These are phyloP conservation scores for Fonsecaea monophora DNA, from an alignment of 2,329 filamentous ascomycete genomes.

Conservation along the genomic window DNA sequence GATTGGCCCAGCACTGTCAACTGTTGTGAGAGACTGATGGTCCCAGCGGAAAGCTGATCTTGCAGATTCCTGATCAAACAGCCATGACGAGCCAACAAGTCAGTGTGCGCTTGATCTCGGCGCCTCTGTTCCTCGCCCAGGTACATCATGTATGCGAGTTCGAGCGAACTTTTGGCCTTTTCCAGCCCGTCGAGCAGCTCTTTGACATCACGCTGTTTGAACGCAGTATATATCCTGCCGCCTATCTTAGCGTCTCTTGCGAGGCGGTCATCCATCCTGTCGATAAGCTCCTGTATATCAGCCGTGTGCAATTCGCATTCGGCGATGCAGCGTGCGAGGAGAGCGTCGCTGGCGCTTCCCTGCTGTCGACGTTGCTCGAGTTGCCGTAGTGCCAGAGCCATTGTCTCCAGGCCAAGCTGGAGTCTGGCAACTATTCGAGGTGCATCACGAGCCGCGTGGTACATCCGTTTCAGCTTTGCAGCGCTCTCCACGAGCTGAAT, in stretches of 20 bases:
- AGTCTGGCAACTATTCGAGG: conserved; percentile 5
- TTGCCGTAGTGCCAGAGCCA: conserved; percentile 6
- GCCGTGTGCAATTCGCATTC: neutral
- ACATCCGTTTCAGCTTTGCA: conserved; percentile 11
- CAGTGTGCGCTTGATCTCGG: neutral
- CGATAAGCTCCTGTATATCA: neutral
- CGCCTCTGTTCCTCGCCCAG: conserved; percentile 7
- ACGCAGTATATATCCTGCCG: conserved; percentile 9
- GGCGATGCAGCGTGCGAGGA: conserved; percentile 11
- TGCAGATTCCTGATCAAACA: conserved; percentile 1
- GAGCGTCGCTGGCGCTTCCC: neutral
- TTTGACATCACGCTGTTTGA: conserved; percentile 14
- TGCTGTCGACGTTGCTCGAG: conserved; percentile 15
- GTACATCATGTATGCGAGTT: conserved; percentile 16
- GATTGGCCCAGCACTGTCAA: conserved; percentile 1
- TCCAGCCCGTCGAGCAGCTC: conserved; percentile 10
- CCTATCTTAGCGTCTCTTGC: neutral
- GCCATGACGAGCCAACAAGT: neutral
- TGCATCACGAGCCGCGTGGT: conserved; percentile 9
- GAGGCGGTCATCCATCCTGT: conserved; percentile 1
- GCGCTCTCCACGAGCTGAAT: conserved; percentile 12
- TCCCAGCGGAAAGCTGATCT: neutral
- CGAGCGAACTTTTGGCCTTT: conserved; percentile 15
- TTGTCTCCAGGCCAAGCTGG: conserved; percentile 4
- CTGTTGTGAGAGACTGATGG: neutral